Base-by-base conservation (phyloP, 2,329 filamentous ascomycete species). In the Epicoccum nigrum region DNA sequence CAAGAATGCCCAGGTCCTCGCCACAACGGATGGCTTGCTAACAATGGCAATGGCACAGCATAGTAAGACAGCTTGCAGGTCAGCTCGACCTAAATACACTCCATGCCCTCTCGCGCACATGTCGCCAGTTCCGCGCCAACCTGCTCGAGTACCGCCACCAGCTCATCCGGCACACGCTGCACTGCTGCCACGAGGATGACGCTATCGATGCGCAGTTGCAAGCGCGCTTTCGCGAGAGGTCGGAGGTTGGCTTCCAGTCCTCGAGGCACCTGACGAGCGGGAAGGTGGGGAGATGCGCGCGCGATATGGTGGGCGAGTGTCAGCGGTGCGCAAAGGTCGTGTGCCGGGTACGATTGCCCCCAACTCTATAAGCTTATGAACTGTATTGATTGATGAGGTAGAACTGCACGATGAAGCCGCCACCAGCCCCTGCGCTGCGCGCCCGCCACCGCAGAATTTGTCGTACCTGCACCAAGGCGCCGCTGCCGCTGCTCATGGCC, bases 371-470 rank as follows among this genome's bases (percentile, higher is more conserved):
- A n/a, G n/a, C n/a, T n/a, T n/a, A n/a, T n/a, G n/a, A n/a, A n/a
- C n/a, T n/a, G n/a, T n/a, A n/a, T n/a, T n/a, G n/a, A n/a, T n/a
- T n/a, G n/a, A n/a, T n/a, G 13, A 12, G 8, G 1, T 71, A 96
- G 91, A 97, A 97, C 63, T 97, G 93, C 74, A 87, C 87, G 5
- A 88, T 90, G 65, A 96, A 97, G 73, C 86, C 89, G 0, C 91
- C 90, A 0, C 84, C 87, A 2, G 79, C 81, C 1, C 77, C 81
- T 25, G 80, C 85, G 17, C 80, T 96, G 30, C 86, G 84, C 33
- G 84, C 87, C 55, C 86, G 93, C 31, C 88, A 95, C 69, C 88
- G 93, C 41, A 84, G 93, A 17, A 82, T 97, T 3, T 97, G 93
- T 70, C 80, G 81, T 7, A 81, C 85, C 8, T 97, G 93, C 70